Base-by-base conservation (phyloP, 2,329 filamentous ascomycete species). In the Aspergillus sp. region DNA sequence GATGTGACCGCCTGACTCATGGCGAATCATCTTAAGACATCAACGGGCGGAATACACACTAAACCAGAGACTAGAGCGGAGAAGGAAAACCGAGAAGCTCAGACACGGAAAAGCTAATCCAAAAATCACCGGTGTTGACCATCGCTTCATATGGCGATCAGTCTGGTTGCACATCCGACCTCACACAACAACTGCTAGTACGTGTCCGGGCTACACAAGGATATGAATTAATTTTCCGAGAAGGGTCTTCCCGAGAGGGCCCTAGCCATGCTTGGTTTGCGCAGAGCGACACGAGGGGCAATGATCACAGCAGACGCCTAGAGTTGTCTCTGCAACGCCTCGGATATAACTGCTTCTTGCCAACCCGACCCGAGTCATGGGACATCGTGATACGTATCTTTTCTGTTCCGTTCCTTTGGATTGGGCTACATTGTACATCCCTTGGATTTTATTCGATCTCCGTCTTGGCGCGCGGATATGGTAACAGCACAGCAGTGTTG, bases 181-280 rank as follows among this genome's bases (percentile, higher is more conserved):
- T 65, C 54, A 54, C 38, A 58, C 52, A 41, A 54, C 51, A 50
- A 50, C 19, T 58, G 53, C 48, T 42, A 54, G 49, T 58, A 53
- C 57, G 57, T 62, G 27, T 62, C 61, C 58, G 57, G 60, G 60
- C 59, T 55, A 61, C 51, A 65, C 59, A 50, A 62, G 49, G 39
- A 48, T 23, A 32, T 17, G n/a, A 25, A n/a, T 23, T 59, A 68
- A 65, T 64, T 36, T 62, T 64, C 66, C 64, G 66, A 63, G 54
- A 61, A 63, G 54, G 59, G 54, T 56, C 58, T 51, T 62, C n/a
- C 54, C 50, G 49, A 62, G n/a, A 27, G 44, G 42, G 54, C 32
- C 38, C 53, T 41, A 54, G 51, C 41, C 48, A 38, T 54, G 44
- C 42, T 49, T 36, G 19, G 21, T 44, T 55, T 44, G 39, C 38